Evolutionary conservation across 345 rosid species (phyloP), one percentile per base, ranked within the genome.

Genomic region (Citrus glauca): DNA sequence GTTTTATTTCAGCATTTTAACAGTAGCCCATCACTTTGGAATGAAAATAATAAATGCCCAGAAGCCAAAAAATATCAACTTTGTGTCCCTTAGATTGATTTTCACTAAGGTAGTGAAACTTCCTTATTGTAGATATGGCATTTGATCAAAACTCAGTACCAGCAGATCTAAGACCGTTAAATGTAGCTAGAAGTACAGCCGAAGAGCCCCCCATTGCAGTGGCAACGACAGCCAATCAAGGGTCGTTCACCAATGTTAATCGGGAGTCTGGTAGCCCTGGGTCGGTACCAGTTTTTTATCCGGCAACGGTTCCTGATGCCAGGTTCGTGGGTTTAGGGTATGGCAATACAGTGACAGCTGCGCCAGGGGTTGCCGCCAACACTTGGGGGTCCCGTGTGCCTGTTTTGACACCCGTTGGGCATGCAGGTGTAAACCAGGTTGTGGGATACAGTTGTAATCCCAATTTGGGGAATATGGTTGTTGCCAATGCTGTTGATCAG

Each of bases 81-180:
- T 80, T 20, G 80, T 62, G 77, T 56, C 79, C 30, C 68, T 30
- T 71, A 8, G 57, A 72, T 77, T 25, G 66, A 37, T 79, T 77
- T 53, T 8, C 4, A 73, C 32, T 59, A 56, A 59, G 62, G 45
- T 63, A 64, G 48, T 74, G n/a, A 22, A 59, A 73, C 40, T 65
- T 81, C 71, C 38, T 53, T 66, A 16, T 64, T 66, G 55, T 62
- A 71, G 61, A 28, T 48, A 90, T 92, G 94, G 97, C 90, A 62
- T 88, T 85, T 85, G 97, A 92, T 86, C 91, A 86, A 33, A 88
- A 78, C 77, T 82, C 85, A 6, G 57, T 80, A 2, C 87, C 89
- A 4, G 81, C 81, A 38, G 94, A 90, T 74, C 87, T 80, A 25
- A 77, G 87, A 66, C 92, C 87, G 11, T 45, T 88, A 62, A 84